Evolutionary conservation across 2,329 filamentous ascomycete species (phyloP).

Genomic region (Davidsoniella neocaledoniae): DNA sequence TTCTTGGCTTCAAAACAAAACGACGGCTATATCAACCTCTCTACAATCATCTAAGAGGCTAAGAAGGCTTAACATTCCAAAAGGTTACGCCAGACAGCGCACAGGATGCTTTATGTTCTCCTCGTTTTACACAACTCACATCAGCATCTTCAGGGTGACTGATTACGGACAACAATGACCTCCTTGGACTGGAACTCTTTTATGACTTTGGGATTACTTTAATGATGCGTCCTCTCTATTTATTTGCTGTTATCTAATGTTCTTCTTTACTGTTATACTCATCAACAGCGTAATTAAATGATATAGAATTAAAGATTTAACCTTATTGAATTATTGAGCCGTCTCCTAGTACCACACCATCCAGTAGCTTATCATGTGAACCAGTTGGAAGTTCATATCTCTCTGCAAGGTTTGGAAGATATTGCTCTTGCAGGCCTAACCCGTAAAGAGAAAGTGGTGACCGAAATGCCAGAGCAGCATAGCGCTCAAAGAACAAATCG

Average conservation of each 20-base stretch:
- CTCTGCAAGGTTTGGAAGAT: slow-evolving; percentile 37
- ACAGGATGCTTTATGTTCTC: too few relatives aligned
- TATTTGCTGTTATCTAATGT: slow-evolving; percentile 11
- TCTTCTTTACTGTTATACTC: slow-evolving; percentile 2
- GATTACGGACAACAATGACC: too few relatives aligned
- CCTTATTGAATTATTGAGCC: slow-evolving; percentile 6
- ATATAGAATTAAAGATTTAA: background rate
- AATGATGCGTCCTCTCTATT: slow-evolving; percentile 5
- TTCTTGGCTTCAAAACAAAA: too few relatives aligned
- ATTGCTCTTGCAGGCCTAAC: slow-evolving; percentile 71
- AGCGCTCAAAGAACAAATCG: slow-evolving; percentile 76
- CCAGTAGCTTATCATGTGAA: slow-evolving; percentile 5
- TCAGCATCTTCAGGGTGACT: too few relatives aligned
- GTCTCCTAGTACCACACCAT: slow-evolving; percentile 9
- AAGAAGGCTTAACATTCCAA: too few relatives aligned
- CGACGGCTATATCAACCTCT: too few relatives aligned
- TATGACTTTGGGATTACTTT: slow-evolving; percentile 8
- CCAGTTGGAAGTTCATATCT: slow-evolving; percentile 1
- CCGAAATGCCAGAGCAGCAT: slow-evolving; percentile 25
- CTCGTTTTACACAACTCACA: too few relatives aligned
- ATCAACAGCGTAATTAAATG: background rate
- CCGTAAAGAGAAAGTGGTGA: slow-evolving; percentile 43
- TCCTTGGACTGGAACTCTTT: background rate
- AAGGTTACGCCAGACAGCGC: too few relatives aligned
- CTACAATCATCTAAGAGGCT: too few relatives aligned